phyloP scores from a whole-genome alignment of 768 basidiomycete genomes.

The Holtermannia corniformis region DNA sequence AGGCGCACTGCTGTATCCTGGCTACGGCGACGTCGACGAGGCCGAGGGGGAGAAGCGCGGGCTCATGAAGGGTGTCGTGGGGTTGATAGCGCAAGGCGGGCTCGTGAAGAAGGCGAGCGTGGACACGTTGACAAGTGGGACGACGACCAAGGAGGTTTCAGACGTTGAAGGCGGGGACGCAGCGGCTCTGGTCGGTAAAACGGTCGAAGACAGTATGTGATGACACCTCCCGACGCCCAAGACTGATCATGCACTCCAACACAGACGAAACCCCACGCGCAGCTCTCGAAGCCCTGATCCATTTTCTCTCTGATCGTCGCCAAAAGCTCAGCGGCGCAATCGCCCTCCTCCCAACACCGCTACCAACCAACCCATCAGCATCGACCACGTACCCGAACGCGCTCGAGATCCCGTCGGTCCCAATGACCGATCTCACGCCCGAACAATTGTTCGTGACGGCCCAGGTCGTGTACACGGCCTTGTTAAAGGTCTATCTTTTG shows the following conservation, averaged over 20 bases:
- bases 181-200: background rate
- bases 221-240: too few relatives aligned
- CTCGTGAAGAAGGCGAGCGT: constrained; percentile 34
- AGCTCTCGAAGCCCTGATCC: constrained; percentile 73
- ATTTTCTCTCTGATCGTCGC: constrained; percentile 79
- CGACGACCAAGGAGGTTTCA: constrained; percentile 3
- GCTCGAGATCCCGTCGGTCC: constrained; percentile 64
- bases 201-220: background rate
- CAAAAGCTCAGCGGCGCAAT: constrained; percentile 76
- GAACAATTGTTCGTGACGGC: constrained; percentile 80
- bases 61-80: constrained; percentile 13
- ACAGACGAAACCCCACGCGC: constrained; percentile 30
- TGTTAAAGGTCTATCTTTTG: constrained; percentile 85
- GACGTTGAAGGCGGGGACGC: constrained; percentile 8
- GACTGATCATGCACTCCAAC: background rate
- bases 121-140: constrained; percentile 39
- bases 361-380: constrained; percentile 45
- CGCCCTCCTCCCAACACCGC: constrained; percentile 57
- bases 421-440: constrained; percentile 61
- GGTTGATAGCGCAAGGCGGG: constrained; percentile 2
- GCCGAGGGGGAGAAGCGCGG: constrained; percentile 36
- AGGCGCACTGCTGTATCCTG: constrained; percentile 29
- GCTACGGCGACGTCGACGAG: constrained; percentile 34
- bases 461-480: constrained; percentile 87
- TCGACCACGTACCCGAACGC: constrained; percentile 53